Evolutionary conservation across 2,329 filamentous ascomycete genomes (phyloP).

Genomic region (Endoconidiophora polonica): DNA sequence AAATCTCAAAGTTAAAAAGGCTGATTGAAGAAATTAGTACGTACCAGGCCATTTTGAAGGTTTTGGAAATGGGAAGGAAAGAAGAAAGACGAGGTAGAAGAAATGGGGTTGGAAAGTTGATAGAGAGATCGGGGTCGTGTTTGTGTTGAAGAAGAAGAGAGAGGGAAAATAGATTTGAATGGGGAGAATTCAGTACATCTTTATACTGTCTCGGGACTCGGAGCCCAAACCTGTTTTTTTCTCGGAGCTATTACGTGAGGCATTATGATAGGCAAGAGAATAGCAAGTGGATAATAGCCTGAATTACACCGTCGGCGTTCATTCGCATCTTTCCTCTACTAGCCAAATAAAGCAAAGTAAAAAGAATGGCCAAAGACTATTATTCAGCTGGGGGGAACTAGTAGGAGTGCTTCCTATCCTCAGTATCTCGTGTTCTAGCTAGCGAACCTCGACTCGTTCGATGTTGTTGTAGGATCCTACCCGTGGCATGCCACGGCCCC

Average conservation of each 20-base stretch:
- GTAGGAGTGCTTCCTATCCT: too few relatives aligned
- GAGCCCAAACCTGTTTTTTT: too few relatives aligned
- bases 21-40: neutral
- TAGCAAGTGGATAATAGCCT: neutral
- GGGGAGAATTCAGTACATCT: neutral
- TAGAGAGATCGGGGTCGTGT: neutral
- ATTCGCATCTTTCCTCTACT: too few relatives aligned
- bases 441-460: too few relatives aligned
- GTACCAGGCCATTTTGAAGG: constrained; percentile 13
- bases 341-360: too few relatives aligned
- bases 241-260: too few relatives aligned
- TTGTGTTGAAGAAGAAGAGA: constrained; percentile 1
- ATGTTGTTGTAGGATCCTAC: too few relatives aligned
- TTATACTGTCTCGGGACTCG: neutral
- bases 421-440: too few relatives aligned
- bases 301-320: neutral
- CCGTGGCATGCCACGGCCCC: too few relatives aligned
- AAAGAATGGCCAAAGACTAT: too few relatives aligned
- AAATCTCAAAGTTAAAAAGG: neutral
- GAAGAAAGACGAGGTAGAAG: constrained; percentile 1
- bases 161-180: neutral
- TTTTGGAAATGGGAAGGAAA: constrained; percentile 1
- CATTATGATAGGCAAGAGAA: neutral
- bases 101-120: neutral
- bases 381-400: too few relatives aligned